Evolutionary conservation across 345 rosid species (phyloP).

Genomic region (Rhizophora apiculata): DNA sequence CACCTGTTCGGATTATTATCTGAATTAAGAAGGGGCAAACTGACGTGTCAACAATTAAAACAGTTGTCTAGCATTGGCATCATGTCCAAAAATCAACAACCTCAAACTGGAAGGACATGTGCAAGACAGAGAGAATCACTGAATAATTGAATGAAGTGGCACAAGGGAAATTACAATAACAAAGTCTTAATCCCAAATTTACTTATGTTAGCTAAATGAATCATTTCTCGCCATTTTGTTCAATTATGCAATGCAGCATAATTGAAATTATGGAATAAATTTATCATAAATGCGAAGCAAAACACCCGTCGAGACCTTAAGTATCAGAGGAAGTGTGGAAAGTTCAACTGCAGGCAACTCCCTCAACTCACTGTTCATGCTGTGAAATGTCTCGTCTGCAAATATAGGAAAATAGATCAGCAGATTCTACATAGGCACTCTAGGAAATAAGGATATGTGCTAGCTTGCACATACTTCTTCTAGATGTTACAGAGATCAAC

Average conservation of each 20-base stretch:
- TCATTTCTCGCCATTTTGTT: no score
- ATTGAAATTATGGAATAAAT: neutral
- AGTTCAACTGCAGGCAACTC: slow-evolving; percentile 94
- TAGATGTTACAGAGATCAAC: neutral
- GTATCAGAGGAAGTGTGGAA: slow-evolving; percentile 79
- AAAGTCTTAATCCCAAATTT: no score
- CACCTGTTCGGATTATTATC: no score
- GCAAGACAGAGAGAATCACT: no score
- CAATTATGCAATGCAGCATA: neutral
- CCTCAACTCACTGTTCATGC: slow-evolving; percentile 73
- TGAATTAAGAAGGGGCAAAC: no score
- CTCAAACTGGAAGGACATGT: no score
- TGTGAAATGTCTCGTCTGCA: slow-evolving; percentile 80
- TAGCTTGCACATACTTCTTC: neutral
- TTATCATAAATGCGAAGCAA: slow-evolving; percentile 2
- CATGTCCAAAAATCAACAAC: no score
- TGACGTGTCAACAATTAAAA: no score
- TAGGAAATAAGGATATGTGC: neutral
- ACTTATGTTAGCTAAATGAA: no score
- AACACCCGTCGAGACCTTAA: slow-evolving; percentile 54
- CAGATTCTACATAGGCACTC: neutral
- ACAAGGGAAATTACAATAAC: no score
- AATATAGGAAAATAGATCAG: slow-evolving; percentile 13
- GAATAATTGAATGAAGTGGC: no score
- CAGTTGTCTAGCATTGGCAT: no score